These are phyloP conservation scores for Wickerhamomyces bovis DNA, from an alignment of 805 yeast genomes.

Conservation along the genomic window DNA sequence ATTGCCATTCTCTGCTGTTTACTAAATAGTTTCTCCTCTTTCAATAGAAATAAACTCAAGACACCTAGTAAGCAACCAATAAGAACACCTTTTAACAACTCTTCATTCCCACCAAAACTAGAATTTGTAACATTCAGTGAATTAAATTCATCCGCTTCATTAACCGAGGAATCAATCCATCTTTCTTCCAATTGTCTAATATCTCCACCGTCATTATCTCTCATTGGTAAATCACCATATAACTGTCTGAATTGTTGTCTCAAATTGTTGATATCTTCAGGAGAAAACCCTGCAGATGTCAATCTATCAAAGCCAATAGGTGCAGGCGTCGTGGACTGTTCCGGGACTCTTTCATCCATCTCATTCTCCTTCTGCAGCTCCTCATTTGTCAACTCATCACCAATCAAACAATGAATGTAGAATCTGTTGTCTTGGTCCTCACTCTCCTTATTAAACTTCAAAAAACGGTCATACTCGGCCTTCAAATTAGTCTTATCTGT, in stretches of 20 bases:
- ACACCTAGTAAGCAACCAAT: constrained; percentile 77
- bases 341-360: constrained; percentile 47
- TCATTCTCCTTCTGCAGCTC: constrained; percentile 57
- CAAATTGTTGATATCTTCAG: constrained; percentile 65
- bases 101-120: constrained; percentile 49
- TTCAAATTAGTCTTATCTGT: constrained; percentile 49
- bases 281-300: constrained; percentile 76
- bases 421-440: constrained; percentile 26
- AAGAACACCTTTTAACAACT: constrained; percentile 61
- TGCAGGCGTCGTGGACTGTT: constrained; percentile 53
- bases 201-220: constrained; percentile 34
- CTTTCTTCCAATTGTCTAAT: constrained; percentile 71
- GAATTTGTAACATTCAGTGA: constrained; percentile 36
- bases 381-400: constrained; percentile 49
- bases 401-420: constrained; percentile 78
- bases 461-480: constrained; percentile 37
- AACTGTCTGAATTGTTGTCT: constrained; percentile 69
- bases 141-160: constrained; percentile 40
- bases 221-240: constrained; percentile 44
- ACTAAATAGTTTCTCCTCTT: constrained; percentile 55
- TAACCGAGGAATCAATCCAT: constrained; percentile 79
- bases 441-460: constrained; percentile 11
- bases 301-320: constrained; percentile 82
- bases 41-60: constrained; percentile 55
- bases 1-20: constrained; percentile 63